A percentile compares a stretch with the other conserved stretches of the same genome.
phyloP scores from a whole-genome alignment of 139 green algal genomes.

The Helicosporidium sp. region DNA sequence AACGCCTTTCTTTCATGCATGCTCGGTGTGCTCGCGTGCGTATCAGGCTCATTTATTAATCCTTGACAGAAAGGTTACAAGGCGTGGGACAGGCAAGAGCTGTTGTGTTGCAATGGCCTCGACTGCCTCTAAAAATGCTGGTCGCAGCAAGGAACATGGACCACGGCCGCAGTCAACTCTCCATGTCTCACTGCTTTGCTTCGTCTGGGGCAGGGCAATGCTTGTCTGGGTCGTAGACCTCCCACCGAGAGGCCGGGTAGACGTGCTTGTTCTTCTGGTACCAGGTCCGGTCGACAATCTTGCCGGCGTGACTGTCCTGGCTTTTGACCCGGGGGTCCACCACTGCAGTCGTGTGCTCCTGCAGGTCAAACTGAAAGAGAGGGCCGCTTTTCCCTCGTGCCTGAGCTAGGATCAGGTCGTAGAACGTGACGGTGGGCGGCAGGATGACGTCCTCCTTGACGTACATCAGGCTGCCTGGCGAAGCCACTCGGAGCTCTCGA shows the following conservation, averaged over 20 bases:
- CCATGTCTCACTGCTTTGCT: no score
- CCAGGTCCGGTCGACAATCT: constrained; percentile 87
- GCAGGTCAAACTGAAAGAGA: constrained; percentile 86
- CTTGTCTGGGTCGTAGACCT: constrained; percentile 58
- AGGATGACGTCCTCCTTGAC: constrained; percentile 92
- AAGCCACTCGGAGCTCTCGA: constrained; percentile 47
- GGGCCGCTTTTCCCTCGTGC: constrained; percentile 75
- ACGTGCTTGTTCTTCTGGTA: constrained; percentile 98
- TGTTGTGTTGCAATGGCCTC: no score
- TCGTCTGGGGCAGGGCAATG: no score
- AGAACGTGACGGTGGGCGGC: constrained; percentile 76
- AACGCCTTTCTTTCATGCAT: no score
- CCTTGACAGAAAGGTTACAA: no score
- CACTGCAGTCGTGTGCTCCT: constrained; percentile 62
- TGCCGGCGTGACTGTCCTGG: constrained; percentile 60
- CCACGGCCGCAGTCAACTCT: no score
- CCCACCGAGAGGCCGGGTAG: constrained; percentile 85
- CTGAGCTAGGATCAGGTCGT: constrained; percentile 89
- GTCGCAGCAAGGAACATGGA: no score
- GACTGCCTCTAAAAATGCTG: no score
- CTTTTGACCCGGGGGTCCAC: constrained; percentile 69
- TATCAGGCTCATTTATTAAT: no score
- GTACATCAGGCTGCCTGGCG: constrained; percentile 76
- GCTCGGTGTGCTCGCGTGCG: no score
- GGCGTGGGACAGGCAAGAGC: no score